Evolutionary conservation across 176 grass and related monocot genomes (phyloP).

Genomic region (Paspalum vaginatum): DNA sequence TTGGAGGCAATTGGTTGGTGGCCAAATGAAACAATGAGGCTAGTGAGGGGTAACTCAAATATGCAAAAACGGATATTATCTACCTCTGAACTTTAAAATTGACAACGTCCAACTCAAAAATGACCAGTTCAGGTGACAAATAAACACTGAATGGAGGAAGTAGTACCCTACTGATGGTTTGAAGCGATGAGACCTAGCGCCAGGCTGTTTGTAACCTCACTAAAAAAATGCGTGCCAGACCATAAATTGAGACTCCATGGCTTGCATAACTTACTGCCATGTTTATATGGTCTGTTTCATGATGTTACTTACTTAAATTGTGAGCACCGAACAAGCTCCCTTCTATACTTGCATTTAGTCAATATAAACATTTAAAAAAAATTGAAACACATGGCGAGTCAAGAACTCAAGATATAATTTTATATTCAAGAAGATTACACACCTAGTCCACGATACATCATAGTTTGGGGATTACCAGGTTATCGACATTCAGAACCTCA

Average conservation of each 20-base stretch:
- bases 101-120: no score
- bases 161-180: constrained; percentile 3
- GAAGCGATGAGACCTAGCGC: not conserved
- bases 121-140: no score
- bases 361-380: not conserved
- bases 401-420: no score
- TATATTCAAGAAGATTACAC: not conserved
- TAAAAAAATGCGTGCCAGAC: not conserved
- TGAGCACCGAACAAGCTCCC: not conserved
- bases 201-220: not conserved
- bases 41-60: constrained; percentile 12
- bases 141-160: not conserved
- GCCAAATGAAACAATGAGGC: constrained; percentile 3
- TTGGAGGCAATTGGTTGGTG: not conserved
- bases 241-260: not conserved
- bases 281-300: not conserved
- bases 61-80: not conserved
- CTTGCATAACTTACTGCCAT: not conserved
- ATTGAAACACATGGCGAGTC: not conserved
- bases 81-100: no score
- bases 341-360: not conserved
- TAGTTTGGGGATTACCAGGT: not conserved
- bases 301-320: not conserved
- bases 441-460: not conserved
- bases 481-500: not conserved